Evolutionary conservation across 2,329 filamentous ascomycete genomes (phyloP).

Genomic region (Trichoderma gracile): DNA sequence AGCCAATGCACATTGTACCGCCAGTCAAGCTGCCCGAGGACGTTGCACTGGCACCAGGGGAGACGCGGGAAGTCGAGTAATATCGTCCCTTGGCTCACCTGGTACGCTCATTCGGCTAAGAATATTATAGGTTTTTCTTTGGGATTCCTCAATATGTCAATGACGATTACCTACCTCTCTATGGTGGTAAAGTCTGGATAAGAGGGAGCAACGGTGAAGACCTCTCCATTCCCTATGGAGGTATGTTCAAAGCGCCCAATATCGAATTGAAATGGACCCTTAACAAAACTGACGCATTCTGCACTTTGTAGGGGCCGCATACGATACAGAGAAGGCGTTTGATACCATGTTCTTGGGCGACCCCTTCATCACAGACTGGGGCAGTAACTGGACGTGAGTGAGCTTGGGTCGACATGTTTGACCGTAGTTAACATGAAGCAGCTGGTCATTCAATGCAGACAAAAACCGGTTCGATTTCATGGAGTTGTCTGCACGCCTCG

Average conservation of each 20-base stretch:
- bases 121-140: conserved; percentile 36
- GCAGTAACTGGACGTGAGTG: conserved; percentile 34
- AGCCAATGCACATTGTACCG: conserved; percentile 35
- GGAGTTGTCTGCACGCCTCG: conserved; percentile 35
- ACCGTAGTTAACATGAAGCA: conserved; percentile 18
- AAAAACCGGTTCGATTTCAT: conserved; percentile 36
- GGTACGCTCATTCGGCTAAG: background rate
- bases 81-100: background rate
- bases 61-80: conserved; percentile 36
- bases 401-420: background rate
- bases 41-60: conserved; percentile 34
- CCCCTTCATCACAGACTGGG: conserved; percentile 32
- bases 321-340: conserved; percentile 44
- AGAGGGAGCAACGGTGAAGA: conserved; percentile 44
- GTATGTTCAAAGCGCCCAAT: conserved; percentile 27
- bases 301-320: conserved; percentile 37
- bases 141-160: conserved; percentile 33
- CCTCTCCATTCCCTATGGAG: conserved; percentile 47
- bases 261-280: too few relatives aligned
- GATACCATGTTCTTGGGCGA: conserved; percentile 40
- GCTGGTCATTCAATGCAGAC: conserved; percentile 39
- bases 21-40: conserved; percentile 35
- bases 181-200: conserved; percentile 48
- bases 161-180: conserved; percentile 44
- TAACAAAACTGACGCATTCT: background rate